phyloP scores from a whole-genome alignment of 164 flowering plant species.

The Stephania cephalantha region DNA sequence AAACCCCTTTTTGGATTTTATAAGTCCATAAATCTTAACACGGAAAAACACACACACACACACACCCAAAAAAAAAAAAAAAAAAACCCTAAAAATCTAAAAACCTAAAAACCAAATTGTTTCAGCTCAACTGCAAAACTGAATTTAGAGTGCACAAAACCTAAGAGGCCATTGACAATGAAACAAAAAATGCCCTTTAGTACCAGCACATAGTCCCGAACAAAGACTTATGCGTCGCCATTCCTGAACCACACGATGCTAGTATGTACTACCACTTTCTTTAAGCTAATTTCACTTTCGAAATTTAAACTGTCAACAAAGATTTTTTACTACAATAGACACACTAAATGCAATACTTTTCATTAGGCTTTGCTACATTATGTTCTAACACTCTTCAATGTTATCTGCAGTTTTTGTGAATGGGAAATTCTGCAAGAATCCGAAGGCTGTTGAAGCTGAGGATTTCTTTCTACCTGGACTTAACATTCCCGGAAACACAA shows the following conservation, averaged over 20 bases:
- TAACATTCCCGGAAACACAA: not conserved
- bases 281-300: no score
- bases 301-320: not conserved
- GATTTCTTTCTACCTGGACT: not conserved
- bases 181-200: no score
- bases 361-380: not conserved
- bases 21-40: no score
- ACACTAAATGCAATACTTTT: not conserved
- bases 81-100: no score
- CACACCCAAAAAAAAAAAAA: no score
- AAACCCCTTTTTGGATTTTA: no score
- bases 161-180: no score
- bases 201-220: no score
- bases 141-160: no score
- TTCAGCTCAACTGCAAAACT: no score
- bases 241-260: not conserved
- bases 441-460: not conserved
- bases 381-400: not conserved
- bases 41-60: no score
- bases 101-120: no score
- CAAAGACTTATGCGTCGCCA: constrained; percentile 1
- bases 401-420: not conserved
- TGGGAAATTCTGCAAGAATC: constrained; percentile 2
- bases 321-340: not conserved
- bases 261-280: not conserved